Percentiles rank a stretch among this genome's conserved stretches.
Evolutionary conservation across 116 monocot genomes (phyloP).

Genomic region (Trichopus zeylanicus): DNA sequence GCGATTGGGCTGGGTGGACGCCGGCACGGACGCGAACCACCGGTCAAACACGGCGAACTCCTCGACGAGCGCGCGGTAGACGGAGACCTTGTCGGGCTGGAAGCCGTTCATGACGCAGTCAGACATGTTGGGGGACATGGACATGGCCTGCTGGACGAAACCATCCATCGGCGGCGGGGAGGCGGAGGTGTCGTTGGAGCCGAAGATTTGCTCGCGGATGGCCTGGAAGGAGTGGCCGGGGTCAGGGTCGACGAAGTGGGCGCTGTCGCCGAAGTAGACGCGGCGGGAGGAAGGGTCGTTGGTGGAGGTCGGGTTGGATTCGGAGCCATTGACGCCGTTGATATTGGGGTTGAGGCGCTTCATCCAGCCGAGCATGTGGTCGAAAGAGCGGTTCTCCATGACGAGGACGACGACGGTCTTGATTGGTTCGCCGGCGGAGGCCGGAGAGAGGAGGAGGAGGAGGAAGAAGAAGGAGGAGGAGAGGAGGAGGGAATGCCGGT

Average conservation of each 20-base stretch:
- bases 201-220: slow-evolving; percentile 45
- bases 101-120: slow-evolving; percentile 66
- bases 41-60: slow-evolving; percentile 56
- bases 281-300: slow-evolving; percentile 22
- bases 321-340: slow-evolving; percentile 39
- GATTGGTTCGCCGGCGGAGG: slow-evolving; percentile 23
- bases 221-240: slow-evolving; percentile 59
- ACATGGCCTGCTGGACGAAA: slow-evolving; percentile 50
- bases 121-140: slow-evolving; percentile 18
- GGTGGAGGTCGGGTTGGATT: slow-evolving; percentile 43
- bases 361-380: slow-evolving; percentile 68
- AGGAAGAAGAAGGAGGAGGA: slow-evolving; percentile 5
- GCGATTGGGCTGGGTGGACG: slow-evolving; percentile 69
- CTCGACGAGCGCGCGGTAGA: slow-evolving; percentile 36
- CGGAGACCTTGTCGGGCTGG: slow-evolving; percentile 42
- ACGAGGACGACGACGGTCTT: slow-evolving; percentile 48
- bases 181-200: slow-evolving; percentile 33
- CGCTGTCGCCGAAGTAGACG: slow-evolving; percentile 37
- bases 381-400: slow-evolving; percentile 71
- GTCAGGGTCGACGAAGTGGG: slow-evolving; percentile 50
- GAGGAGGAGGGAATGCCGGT: background rate
- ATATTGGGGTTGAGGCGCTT: slow-evolving; percentile 33
- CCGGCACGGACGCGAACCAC: slow-evolving; percentile 58
- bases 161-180: slow-evolving; percentile 36
- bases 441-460: slow-evolving; percentile 1